Percentiles rank a stretch among this genome's conserved stretches.
Evolutionary conservation across 495 filamentous ascomycete genomes (phyloP).

Genomic region (Aspergillus baeticus): DNA sequence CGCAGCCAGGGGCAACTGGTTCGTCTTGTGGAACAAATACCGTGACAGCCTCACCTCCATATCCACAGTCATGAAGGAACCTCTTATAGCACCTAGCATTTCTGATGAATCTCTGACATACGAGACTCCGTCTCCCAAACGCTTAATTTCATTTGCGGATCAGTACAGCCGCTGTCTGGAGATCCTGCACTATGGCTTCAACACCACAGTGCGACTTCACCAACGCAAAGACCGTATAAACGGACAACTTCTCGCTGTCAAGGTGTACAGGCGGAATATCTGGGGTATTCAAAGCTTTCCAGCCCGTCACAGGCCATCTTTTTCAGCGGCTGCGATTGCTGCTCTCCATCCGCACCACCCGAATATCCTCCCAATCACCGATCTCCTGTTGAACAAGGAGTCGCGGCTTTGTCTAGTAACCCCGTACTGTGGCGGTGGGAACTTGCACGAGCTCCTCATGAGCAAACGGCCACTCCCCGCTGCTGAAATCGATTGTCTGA

Average conservation of each 20-base stretch:
- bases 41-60: no score
- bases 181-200: conserved; percentile 13
- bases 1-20: no score
- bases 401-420: conserved; percentile 20
- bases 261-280: conserved; percentile 4
- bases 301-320: no score
- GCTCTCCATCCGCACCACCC: conserved; percentile 1
- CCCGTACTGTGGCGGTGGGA: conserved; percentile 20
- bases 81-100: neutral
- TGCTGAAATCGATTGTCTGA: conserved; percentile 24
- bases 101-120: no score
- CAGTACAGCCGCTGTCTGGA: conserved; percentile 13
- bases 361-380: conserved; percentile 19
- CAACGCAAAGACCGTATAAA: conserved; percentile 7
- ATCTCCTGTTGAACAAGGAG: conserved; percentile 18
- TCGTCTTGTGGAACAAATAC: no score
- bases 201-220: conserved; percentile 15
- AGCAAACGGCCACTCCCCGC: neutral
- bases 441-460: conserved; percentile 13
- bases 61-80: no score
- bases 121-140: no score
- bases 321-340: no score
- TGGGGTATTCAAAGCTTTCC: no score
- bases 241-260: conserved; percentile 12
- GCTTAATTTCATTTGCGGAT: neutral